A percentile compares a stretch with the other conserved stretches of the same genome.
phyloP scores from a whole-genome alignment of 2,329 filamentous ascomycete genomes.

The Pseudogymnoascus sp. region DNA sequence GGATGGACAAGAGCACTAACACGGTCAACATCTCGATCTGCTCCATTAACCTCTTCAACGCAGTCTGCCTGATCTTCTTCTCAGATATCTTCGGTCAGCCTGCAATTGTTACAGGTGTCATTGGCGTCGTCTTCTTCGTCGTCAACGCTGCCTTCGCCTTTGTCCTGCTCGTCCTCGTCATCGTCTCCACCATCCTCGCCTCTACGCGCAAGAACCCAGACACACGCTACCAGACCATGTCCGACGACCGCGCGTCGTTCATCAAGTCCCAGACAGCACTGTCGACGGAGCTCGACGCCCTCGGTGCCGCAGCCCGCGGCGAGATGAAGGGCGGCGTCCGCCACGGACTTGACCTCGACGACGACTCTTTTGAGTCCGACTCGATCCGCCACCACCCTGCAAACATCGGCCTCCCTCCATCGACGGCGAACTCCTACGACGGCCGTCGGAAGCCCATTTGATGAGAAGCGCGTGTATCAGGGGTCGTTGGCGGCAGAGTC shows the following conservation, averaged over 20 bases:
- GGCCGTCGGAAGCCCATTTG: conserved; percentile 21
- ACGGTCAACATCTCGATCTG: conserved; percentile 92
- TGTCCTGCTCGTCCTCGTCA: conserved; percentile 74
- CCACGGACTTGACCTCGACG: conserved; percentile 61
- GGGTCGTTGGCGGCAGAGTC: conserved; percentile 20
- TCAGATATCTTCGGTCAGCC: conserved; percentile 81
- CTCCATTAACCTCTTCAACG: conserved; percentile 83
- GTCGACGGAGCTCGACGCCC: conserved; percentile 70
- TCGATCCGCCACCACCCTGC: conserved; percentile 41
- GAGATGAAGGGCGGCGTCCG: conserved; percentile 66
- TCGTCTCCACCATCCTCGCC: conserved; percentile 70
- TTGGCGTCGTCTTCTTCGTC: conserved; percentile 85
- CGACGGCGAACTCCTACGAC: conserved; percentile 34
- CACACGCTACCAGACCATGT: conserved; percentile 91
- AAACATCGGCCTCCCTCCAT: conserved; percentile 29
- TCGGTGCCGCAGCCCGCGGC: conserved; percentile 85
- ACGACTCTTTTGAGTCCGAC: conserved; percentile 59
- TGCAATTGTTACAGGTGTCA: conserved; percentile 73
- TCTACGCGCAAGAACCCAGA: conserved; percentile 92
- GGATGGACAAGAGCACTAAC: conserved; percentile 99
- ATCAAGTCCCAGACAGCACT: conserved; percentile 86
- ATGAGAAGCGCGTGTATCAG: conserved; percentile 21
- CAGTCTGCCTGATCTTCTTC: conserved; percentile 84
- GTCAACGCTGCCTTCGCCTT: conserved; percentile 78
- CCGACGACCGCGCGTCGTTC: conserved; percentile 90